A percentile compares a stretch with the other conserved stretches of the same genome.
Conservation (phyloP, 805 yeast species). For the Osmozyma mogii region DNA sequence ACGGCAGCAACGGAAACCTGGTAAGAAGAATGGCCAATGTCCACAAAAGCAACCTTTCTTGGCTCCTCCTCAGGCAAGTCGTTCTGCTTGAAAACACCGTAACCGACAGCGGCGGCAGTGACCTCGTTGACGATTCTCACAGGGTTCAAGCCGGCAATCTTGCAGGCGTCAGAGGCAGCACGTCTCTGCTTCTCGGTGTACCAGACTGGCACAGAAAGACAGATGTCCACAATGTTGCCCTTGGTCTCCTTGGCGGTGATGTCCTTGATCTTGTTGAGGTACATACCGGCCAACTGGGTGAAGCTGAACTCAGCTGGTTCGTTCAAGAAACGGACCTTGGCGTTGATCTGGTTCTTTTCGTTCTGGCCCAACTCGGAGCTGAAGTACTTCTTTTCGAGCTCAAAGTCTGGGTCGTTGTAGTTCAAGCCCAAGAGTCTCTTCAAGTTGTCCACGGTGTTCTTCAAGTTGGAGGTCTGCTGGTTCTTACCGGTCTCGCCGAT, state of each 20-base stretch:
- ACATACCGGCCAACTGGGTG: constrained; percentile 92
- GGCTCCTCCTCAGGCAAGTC: constrained; percentile 94
- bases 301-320: constrained; percentile 73
- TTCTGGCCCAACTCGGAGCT: constrained; percentile 65
- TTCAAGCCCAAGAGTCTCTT: constrained; percentile 86
- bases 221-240: constrained; percentile 75
- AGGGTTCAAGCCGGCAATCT: constrained; percentile 94
- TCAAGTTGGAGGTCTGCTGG: constrained; percentile 92
- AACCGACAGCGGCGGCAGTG: constrained; percentile 98
- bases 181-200: constrained; percentile 95
- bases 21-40: constrained; percentile 94
- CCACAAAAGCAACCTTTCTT: constrained; percentile 86
- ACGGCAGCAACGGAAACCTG: constrained; percentile 84
- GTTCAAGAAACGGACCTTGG: constrained; percentile 79
- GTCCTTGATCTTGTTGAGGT: constrained; percentile 80
- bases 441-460: constrained; percentile 91
- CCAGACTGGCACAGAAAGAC: constrained; percentile 95
- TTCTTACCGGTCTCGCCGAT: constrained; percentile 95
- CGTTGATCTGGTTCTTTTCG: constrained; percentile 68
- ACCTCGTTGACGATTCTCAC: constrained; percentile 96
- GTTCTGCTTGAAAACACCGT: constrained; percentile 92
- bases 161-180: constrained; percentile 91
- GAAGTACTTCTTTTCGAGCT: constrained; percentile 64
- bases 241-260: constrained; percentile 77
- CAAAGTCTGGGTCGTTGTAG: constrained; percentile 68